phyloP scores from a whole-genome alignment of 495 filamentous ascomycete species.

The Penicillium pancosmium region DNA sequence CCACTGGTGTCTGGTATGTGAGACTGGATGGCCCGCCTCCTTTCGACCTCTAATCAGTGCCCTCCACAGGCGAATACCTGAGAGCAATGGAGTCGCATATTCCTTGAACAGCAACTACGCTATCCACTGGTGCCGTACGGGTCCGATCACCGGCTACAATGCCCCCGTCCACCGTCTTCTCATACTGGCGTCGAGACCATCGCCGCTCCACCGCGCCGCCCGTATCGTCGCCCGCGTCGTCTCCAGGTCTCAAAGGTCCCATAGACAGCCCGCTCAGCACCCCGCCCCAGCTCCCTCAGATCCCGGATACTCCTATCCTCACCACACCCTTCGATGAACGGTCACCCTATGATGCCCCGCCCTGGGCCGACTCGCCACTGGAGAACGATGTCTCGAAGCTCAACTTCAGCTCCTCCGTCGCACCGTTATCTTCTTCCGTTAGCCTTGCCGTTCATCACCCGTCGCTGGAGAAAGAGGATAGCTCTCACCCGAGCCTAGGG shows the following conservation, averaged over 20 bases:
- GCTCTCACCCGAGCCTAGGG: constrained; percentile 41
- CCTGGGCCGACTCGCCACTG: constrained; percentile 25
- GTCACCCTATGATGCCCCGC: constrained; percentile 19
- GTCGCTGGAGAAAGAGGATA: constrained; percentile 29
- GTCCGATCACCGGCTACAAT: constrained; percentile 28
- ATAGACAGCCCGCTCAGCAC: constrained; percentile 28
- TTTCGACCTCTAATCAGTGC: constrained; percentile 18
- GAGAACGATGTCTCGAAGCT: constrained; percentile 32
- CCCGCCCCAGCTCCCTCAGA: constrained; percentile 40
- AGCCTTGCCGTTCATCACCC: constrained; percentile 34
- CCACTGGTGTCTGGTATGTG: constrained; percentile 32
- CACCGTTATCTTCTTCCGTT: constrained; percentile 36
- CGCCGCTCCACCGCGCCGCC: constrained; percentile 44
- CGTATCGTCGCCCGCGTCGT: constrained; percentile 29
- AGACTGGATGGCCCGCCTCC: constrained; percentile 16
- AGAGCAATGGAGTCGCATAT: constrained; percentile 25
- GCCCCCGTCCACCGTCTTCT: constrained; percentile 50
- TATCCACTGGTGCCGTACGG: constrained; percentile 13
- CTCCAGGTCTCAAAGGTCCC: constrained; percentile 24
- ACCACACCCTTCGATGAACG: constrained; percentile 25
- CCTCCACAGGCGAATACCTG: constrained; percentile 15
- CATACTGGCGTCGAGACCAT: constrained; percentile 53
- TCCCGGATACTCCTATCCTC: constrained; percentile 34
- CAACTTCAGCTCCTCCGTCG: constrained; percentile 25
- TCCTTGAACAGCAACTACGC: constrained; percentile 12